These are phyloP conservation scores for Suhomyces panamericanus DNA, from an alignment of 1,139 yeast genomes.

Conservation along the genomic window DNA sequence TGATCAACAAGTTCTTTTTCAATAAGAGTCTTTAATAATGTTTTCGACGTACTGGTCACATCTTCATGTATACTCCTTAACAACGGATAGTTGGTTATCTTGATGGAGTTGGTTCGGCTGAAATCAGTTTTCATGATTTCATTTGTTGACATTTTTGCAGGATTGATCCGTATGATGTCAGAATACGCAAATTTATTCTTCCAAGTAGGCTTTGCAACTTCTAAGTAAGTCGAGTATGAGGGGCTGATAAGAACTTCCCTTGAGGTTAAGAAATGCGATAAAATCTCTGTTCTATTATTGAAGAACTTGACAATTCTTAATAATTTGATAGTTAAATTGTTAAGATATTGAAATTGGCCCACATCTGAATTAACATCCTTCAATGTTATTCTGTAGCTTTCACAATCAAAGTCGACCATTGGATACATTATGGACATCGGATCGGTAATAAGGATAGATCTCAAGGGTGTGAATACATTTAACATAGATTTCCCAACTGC, in stretches of 20 bases:
- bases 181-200: constrained; percentile 13
- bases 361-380: constrained; percentile 10
- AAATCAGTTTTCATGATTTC: constrained; percentile 26
- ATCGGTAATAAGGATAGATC: constrained; percentile 39
- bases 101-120: constrained; percentile 18
- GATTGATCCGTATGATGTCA: constrained; percentile 27
- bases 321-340: constrained; percentile 21
- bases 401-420: constrained; percentile 30
- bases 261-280: constrained; percentile 27
- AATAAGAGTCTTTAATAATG: constrained; percentile 8
- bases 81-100: constrained; percentile 26
- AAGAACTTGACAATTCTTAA: constrained; percentile 31
- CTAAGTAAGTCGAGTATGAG: constrained; percentile 22
- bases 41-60: constrained; percentile 6
- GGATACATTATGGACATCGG: constrained; percentile 35
- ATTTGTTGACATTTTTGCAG: constrained; percentile 23
- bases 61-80: constrained; percentile 20
- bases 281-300: constrained; percentile 29
- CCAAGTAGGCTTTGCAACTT: constrained; percentile 10
- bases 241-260: constrained; percentile 19
- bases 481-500: constrained; percentile 38
- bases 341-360: constrained; percentile 12
- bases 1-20: constrained; percentile 7
- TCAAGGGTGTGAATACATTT: constrained; percentile 35
- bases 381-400: constrained; percentile 22